Base-by-base conservation (phyloP, 177 flowering plant species). In the Vitis hybrid region DNA sequence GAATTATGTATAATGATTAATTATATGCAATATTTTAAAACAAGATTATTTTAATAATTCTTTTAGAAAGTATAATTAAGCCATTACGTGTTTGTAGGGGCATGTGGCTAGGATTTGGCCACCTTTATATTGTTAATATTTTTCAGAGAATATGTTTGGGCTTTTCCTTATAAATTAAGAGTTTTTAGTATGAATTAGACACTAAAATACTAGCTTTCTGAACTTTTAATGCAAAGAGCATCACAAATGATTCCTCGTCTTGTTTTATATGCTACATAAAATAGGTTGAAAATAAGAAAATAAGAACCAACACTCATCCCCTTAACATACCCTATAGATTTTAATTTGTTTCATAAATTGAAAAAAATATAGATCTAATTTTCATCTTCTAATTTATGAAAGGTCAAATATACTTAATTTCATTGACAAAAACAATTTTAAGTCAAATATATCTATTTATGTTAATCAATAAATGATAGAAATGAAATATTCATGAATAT, bases 51-150 rank as follows among this genome's bases (percentile, higher is more conserved):
- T 56, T 74, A 68, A 50, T 56, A 57, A 14, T 70, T 56, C 74
- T 80, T 77, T 72, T 66, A 11, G 1, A 77, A 80, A 77, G 76
- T 14, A 59, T 21, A 13, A 58, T 18, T 13, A 30, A 11, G 4
- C 19, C 1, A 1, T 40, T 11, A 50, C 9, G 52, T 57, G 58
- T 58, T 51, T 70, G 2, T 57, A 32, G 62, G 77, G 69, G 83
- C 83, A 79, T 78, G 81, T 27, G 46, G 49, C 60, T 18, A 52
- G 76, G 83, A 64, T 80, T 80, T 76, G 71, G 80, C 65, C 69
- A 68, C 62, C 12, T 27, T 55, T 55, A 67, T 60, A 64, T 64
- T 72, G 70, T 61, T 30, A 52, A 40, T 69, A 66, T 76, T 72
- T 32, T 66, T 68, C 51, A 21, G 46, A 35, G 46, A 61, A 6